Evolutionary conservation across 495 filamentous ascomycete genomes (phyloP), one percentile per base, ranked within the genome.

Genomic region (Podospora conica): DNA sequence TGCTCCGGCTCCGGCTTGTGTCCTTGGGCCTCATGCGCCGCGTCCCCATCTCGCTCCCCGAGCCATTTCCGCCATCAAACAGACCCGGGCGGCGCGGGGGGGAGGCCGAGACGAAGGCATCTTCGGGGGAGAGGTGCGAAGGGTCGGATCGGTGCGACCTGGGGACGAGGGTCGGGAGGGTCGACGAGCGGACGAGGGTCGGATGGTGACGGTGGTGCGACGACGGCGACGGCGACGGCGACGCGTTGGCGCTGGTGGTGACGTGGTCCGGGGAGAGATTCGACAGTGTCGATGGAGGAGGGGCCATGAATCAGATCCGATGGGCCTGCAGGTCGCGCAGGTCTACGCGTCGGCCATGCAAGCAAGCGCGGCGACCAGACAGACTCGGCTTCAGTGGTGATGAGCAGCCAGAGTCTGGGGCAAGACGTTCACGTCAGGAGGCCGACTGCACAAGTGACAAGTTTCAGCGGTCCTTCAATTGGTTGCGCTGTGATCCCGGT

Each of bases 91-190:
- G 83, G 48, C 85, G 80, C 3, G 85, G 84, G 15, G 87, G 82
- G 0, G 85, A 83, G 5, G 80, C 72, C 22, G 86, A 78, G 71
- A 85, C 86, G 76, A 91, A 90, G 59, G 91, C 91, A 86, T 96
- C 91, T 76, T 93, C 91, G 29, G 92, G 92, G 18, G 91, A 86
- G 21, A 96, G 85, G 60, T 85, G 88, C 61, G 80, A 80, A 11
- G 80, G 80, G 63, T 82, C 77, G 59, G 78, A 73, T 59, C 76
- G 80, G 60, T 72, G 72, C n/a, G 74, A 70, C 58, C 67, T 68
- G 58, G 76, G 67, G 33, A 71, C 69, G 63, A 71, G 64, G 2
- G 15, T 48, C 40, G 80, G 80, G 55, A 73, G 70, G 60, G 80
- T 83, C 9, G 80, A 74, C 10, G 79, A 78, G 64, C 78, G 78